A percentile compares a stretch with the other conserved stretches of the same genome.
Evolutionary conservation across 257 asterid genomes (phyloP).

Genomic region (Avicennia marina): DNA sequence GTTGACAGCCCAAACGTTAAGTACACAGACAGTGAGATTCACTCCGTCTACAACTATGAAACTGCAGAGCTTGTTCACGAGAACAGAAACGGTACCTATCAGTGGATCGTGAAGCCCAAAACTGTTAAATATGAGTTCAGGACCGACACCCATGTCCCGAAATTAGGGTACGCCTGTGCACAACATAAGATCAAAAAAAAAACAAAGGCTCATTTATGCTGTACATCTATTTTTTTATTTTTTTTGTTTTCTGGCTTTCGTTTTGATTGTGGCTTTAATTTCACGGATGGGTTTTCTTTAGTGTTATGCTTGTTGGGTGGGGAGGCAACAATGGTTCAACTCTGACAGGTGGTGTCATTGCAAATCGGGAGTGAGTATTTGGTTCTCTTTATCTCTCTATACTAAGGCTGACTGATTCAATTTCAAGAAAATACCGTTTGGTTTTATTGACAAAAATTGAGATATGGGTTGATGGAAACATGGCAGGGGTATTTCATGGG

Average conservation of each 20-base stretch:
- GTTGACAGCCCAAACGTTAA: slow-evolving; percentile 91
- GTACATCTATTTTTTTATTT: background rate
- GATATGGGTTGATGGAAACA: slow-evolving; percentile 17
- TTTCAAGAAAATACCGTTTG: too few relatives aligned
- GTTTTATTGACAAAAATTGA: slow-evolving; percentile 24
- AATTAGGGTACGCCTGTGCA: slow-evolving; percentile 83
- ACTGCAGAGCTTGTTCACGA: slow-evolving; percentile 95
- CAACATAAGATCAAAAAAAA: too few relatives aligned
- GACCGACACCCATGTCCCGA: slow-evolving; percentile 76
- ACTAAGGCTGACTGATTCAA: too few relatives aligned
- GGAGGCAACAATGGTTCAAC: slow-evolving; percentile 98
- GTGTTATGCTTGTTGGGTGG: slow-evolving; percentile 99
- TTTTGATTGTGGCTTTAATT: background rate
- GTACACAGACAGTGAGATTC: slow-evolving; percentile 75
- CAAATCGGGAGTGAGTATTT: slow-evolving; percentile 82
- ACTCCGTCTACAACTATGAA: slow-evolving; percentile 69
- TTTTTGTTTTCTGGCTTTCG: background rate
- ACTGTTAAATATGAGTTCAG: slow-evolving; percentile 78
- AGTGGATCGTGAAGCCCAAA: slow-evolving; percentile 96
- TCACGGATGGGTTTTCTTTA: too few relatives aligned
- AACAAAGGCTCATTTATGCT: too few relatives aligned
- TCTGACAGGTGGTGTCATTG: slow-evolving; percentile 88
- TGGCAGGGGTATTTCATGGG: slow-evolving; percentile 94
- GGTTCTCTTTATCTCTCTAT: background rate
- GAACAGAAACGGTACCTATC: slow-evolving; percentile 63